These are phyloP conservation scores for Pogostemon cablin DNA, from an alignment of 257 asterid genomes.

Conservation along the genomic window DNA sequence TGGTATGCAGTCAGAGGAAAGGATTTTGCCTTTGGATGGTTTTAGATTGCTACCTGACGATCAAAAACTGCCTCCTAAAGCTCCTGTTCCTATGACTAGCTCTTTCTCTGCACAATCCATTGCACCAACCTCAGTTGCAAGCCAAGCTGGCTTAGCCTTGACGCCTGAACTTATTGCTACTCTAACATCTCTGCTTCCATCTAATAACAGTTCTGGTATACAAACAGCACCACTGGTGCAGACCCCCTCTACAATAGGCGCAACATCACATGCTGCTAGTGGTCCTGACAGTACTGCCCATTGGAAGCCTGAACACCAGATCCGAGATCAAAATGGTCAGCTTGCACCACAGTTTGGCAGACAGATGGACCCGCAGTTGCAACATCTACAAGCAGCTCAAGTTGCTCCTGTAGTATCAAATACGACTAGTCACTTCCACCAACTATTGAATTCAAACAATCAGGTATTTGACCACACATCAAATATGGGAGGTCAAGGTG, in stretches of 20 bases:
- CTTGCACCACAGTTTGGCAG: slow-evolving; percentile 48
- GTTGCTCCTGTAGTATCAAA: slow-evolving; percentile 47
- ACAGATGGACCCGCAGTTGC: slow-evolving; percentile 55
- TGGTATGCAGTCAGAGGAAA: slow-evolving; percentile 49
- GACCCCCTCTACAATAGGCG: slow-evolving; percentile 40
- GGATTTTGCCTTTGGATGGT: slow-evolving; percentile 42
- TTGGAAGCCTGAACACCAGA: slow-evolving; percentile 60
- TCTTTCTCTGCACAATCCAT: slow-evolving; percentile 50
- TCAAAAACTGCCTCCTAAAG: slow-evolving; percentile 46
- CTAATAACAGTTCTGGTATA: slow-evolving; percentile 47
- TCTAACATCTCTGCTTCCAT: slow-evolving; percentile 65
- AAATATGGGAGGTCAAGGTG: slow-evolving; percentile 46
- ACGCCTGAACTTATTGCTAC: slow-evolving; percentile 96
- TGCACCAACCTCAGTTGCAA: slow-evolving; percentile 49
- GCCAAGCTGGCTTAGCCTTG: slow-evolving; percentile 66
- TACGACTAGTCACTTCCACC: slow-evolving; percentile 44
- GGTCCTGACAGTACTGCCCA: slow-evolving; percentile 48
- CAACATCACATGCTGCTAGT: slow-evolving; percentile 44
- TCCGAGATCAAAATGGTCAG: slow-evolving; percentile 48
- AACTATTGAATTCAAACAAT: slow-evolving; percentile 41
- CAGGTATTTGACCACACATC: slow-evolving; percentile 50
- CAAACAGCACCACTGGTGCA: slow-evolving; percentile 44
- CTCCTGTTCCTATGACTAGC: slow-evolving; percentile 44
- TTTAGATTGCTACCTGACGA: slow-evolving; percentile 50
- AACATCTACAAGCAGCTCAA: slow-evolving; percentile 49